Conservation (phyloP, 2,329 filamentous ascomycete species). For the Calonectria pteridis region DNA sequence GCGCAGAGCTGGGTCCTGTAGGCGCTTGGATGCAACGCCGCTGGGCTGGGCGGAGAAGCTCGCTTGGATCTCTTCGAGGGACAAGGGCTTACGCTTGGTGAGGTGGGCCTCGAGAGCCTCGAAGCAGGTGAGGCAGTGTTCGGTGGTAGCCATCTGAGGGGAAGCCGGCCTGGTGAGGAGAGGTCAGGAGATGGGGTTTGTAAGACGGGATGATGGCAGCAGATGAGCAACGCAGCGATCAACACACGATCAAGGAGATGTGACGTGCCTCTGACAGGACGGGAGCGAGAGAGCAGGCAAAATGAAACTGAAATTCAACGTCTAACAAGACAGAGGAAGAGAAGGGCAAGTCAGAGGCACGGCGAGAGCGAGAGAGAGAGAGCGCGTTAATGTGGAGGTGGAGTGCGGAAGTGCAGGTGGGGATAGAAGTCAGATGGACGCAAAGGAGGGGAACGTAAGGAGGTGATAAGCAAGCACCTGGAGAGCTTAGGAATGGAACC, state of each 20-base stretch:
- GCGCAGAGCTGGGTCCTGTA: slow-evolving; percentile 57
- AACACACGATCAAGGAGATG: neutral
- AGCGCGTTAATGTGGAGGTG: slow-evolving; percentile 10
- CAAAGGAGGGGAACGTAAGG: slow-evolving; percentile 23
- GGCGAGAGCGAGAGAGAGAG: slow-evolving; percentile 19
- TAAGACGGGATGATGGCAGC: slow-evolving; percentile 19
- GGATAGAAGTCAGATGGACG: slow-evolving; percentile 11
- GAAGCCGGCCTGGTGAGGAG: slow-evolving; percentile 17
- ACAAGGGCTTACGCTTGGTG: slow-evolving; percentile 74
- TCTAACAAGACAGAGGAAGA: neutral
- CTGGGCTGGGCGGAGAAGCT: slow-evolving; percentile 64
- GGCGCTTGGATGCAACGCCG: slow-evolving; percentile 31
- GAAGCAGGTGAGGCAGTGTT: slow-evolving; percentile 95
- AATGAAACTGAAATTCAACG: neutral
- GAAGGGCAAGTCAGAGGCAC: slow-evolving; percentile 21
- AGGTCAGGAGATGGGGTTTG: slow-evolving; percentile 17
- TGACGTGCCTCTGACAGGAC: slow-evolving; percentile 15
- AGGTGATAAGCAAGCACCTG: slow-evolving; percentile 30
- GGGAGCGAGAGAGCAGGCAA: neutral
- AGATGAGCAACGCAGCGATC: neutral
- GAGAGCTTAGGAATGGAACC: slow-evolving; percentile 6
- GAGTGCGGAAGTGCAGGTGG: slow-evolving; percentile 14
- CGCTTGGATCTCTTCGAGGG: slow-evolving; percentile 76
- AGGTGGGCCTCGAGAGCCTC: slow-evolving; percentile 85
- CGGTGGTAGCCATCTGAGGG: slow-evolving; percentile 79